Base-by-base conservation (phyloP, 1,139 yeast genomes). In the Protomyces macrosporus region DNA sequence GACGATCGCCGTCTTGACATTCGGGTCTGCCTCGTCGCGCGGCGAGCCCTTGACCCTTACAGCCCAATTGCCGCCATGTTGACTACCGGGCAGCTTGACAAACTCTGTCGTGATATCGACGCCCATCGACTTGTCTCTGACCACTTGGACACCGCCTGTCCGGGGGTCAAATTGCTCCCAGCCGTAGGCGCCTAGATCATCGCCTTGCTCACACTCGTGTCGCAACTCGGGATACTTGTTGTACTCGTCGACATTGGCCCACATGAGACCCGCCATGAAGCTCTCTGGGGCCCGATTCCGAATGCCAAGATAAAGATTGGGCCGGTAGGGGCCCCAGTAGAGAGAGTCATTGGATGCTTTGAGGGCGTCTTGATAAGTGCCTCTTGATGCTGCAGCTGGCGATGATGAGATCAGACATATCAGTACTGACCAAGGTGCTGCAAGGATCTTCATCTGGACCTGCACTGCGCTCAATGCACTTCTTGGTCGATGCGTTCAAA, bases 301-400 rank as follows among this genome's bases (percentile, higher is more conserved):
- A 53, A 93, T 76, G 0, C 98, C 98, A 69, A 91, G 79, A 75
- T 91, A 93, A 56, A 90, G 78, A 64, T 90, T 87, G 10, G 97
- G 86, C 69, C 98, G 77, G 75, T 91, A 93, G 0, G 98, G 96
- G 0, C 97, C 98, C 98, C 98, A 93, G 37, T 83, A 73, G 33
- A 86, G 74, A 6, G 70, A 55, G 16, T 61, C 65, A 53, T 68
- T 69, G 14, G 66, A 42, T n/a, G 55, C 67, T 14, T 42, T 42
- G 48, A 42, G 16, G 23, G 45, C 45, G n/a, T 34, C n/a, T 5
- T 54, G 40, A 16, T 14, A 12, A 7, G 16, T 7, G 34, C 39
- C 54, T 12, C 1, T 12, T 2, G 23, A 23, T 23, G 23, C 23
- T 23, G 23, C 23, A 23, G 23, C 23, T 23, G 23, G 23, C 23